Conservation (phyloP, 495 filamentous ascomycete species). For the Glonium stellatum region DNA sequence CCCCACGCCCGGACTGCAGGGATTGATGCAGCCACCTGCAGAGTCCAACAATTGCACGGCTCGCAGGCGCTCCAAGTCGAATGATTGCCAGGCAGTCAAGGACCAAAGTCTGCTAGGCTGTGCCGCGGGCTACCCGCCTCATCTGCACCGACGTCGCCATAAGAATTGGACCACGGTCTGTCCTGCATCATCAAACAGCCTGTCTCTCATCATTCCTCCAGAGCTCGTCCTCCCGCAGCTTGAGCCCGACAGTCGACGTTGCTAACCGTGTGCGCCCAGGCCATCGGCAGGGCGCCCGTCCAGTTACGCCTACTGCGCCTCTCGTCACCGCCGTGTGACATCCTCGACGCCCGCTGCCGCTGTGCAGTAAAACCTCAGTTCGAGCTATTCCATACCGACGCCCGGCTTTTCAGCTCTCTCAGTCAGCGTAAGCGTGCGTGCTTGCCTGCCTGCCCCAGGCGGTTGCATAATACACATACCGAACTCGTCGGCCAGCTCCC, state of each 20-base stretch:
- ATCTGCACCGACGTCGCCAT: background rate
- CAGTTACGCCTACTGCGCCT: conserved; percentile 4
- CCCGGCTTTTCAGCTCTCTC: background rate
- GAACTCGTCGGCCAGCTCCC: background rate
- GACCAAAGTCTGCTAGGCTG: background rate
- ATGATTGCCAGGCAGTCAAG: background rate
- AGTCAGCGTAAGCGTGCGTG: background rate
- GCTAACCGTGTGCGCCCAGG: conserved; percentile 1
- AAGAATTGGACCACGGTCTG: background rate
- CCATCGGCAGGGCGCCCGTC: conserved; percentile 1
- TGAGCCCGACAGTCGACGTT: conserved; percentile 1
- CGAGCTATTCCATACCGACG: background rate
- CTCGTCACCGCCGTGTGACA: conserved; percentile 6
- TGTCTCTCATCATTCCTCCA: background rate
- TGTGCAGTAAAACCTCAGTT: conserved; percentile 2
- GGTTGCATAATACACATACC: background rate
- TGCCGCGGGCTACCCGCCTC: background rate
- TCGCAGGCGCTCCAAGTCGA: background rate
- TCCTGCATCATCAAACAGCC: background rate
- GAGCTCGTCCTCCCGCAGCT: background rate
- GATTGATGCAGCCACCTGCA: conserved; percentile 2
- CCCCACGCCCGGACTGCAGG: conserved; percentile 1
- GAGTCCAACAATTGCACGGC: background rate
- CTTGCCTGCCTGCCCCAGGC: background rate
- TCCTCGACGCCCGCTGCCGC: conserved; percentile 1